A percentile compares a stretch with the other conserved stretches of the same genome.
Conservation (phyloP, 306 rosid species). For the Prunus armeniaca region DNA sequence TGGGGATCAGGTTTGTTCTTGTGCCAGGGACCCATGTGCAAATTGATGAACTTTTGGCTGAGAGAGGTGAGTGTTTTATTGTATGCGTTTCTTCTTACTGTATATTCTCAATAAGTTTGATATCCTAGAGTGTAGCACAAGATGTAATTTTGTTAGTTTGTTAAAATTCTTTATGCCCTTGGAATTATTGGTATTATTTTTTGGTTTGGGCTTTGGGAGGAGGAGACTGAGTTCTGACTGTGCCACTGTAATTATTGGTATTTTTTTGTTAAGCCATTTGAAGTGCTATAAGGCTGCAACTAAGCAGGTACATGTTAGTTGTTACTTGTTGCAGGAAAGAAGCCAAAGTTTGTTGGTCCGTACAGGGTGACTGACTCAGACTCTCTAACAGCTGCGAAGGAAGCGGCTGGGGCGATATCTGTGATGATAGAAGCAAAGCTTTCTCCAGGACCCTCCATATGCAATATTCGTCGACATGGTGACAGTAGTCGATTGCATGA, state of each 20-base stretch:
- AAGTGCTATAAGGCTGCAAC: not conserved
- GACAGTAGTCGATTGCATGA: constrained; percentile 90
- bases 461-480: constrained; percentile 91
- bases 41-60: constrained; percentile 74
- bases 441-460: constrained; percentile 94
- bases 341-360: constrained; percentile 71
- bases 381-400: constrained; percentile 86
- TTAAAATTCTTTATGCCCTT: not conserved
- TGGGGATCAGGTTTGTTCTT: constrained; percentile 87
- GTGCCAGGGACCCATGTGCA: constrained; percentile 90
- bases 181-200: not conserved
- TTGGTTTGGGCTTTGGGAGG: too few species aligned
- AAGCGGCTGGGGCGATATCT: constrained; percentile 86
- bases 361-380: constrained; percentile 80
- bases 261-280: not conserved
- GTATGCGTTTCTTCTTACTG: constrained; percentile 1
- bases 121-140: not conserved
- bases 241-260: too few species aligned
- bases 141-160: not conserved
- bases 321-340: constrained; percentile 52
- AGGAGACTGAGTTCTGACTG: too few species aligned
- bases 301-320: constrained; percentile 3
- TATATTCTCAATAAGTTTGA: not conserved
- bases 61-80: constrained; percentile 58
- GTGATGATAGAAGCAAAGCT: constrained; percentile 89